Percentiles rank a stretch among this genome's conserved stretches.
Evolutionary conservation across 2,329 filamentous ascomycete species (phyloP).

Genomic region (Aspergillus fumigatiaffinis): DNA sequence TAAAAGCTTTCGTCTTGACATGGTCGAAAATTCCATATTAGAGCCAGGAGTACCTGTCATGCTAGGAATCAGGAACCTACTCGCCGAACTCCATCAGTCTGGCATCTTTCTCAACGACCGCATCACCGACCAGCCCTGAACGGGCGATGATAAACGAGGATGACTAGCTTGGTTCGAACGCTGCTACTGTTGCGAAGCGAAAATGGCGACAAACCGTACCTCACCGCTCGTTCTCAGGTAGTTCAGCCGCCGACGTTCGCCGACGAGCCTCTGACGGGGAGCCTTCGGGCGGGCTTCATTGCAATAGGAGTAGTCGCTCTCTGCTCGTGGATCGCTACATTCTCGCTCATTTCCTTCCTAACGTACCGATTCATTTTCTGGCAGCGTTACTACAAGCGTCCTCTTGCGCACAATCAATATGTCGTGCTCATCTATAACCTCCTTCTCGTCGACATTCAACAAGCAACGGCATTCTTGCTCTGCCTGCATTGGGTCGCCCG

Average conservation of each 20-base stretch:
- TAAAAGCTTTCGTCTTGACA: not conserved
- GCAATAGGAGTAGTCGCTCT: slow-evolving; percentile 44
- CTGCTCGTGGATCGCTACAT: slow-evolving; percentile 32
- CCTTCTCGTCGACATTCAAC: slow-evolving; percentile 48
- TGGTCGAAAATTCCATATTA: not conserved
- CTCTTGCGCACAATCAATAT: slow-evolving; percentile 51
- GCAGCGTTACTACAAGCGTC: slow-evolving; percentile 45
- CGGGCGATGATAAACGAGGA: not conserved
- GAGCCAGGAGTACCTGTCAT: not conserved
- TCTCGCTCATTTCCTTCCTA: slow-evolving; percentile 41
- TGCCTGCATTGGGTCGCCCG: slow-evolving; percentile 45
- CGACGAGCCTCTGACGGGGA: slow-evolving; percentile 13
- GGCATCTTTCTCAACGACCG: not conserved
- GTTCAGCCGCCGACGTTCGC: not conserved
- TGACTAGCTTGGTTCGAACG: not conserved
- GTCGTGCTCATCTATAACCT: slow-evolving; percentile 51
- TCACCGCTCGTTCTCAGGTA: not conserved
- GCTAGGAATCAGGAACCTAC: not conserved
- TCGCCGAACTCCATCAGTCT: not conserved
- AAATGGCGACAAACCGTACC: not conserved
- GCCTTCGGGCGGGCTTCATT: slow-evolving; percentile 42
- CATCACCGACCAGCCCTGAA: not conserved
- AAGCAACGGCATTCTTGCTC: slow-evolving; percentile 44
- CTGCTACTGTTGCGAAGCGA: not conserved
- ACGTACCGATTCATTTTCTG: slow-evolving; percentile 49